Base-by-base conservation (phyloP, 2,329 filamentous ascomycete genomes). In the Alternaria sp. region DNA sequence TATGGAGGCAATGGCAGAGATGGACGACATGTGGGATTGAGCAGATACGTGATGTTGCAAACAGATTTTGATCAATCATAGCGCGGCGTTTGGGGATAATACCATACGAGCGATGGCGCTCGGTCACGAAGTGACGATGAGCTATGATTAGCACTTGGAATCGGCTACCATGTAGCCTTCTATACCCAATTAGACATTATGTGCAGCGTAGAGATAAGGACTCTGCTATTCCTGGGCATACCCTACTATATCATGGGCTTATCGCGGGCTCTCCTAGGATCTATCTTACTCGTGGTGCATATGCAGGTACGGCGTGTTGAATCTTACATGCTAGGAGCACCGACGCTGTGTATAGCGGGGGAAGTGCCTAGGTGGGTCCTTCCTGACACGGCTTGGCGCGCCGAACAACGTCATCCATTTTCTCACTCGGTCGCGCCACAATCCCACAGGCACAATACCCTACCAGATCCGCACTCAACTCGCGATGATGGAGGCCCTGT, bases 1-100 rank as follows among this genome's bases (percentile, higher is more conserved):
- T 43, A 78, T 80, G 77, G 79, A 80, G 49, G 77, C 76, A 26
- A 79, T 81, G 76, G 77, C 73, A 15, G 78, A 74, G 12, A 78
- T 81, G 75, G 77, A 79, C 8, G 76, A 72, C 51, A 74, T 78
- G 73, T 80, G 75, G 75, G 55, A 62, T 21, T 62, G 43, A 58
- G 28, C 8, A 20, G 12, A 14, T 43, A 6, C 15, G 23, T 73
- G 59, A 69, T 14, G 43, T 18, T 49, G 28, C 10, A 50, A 15
- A 6, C 23, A 8, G 18, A 33, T 59, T 23, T 58, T 53, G 21
- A 44, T 55, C 23, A 61, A 69, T 61, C 65, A 76, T 72, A 75
- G 73, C 72, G 69, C 44, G 75, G 75, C 68, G 74, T 73, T 72
- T 25, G 45, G 51, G 46, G 10, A 33, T 25, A 37, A 10, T 28